Base-by-base conservation (phyloP, 352 stramenopile genomes). In the Globisporangium mamillatum region DNA sequence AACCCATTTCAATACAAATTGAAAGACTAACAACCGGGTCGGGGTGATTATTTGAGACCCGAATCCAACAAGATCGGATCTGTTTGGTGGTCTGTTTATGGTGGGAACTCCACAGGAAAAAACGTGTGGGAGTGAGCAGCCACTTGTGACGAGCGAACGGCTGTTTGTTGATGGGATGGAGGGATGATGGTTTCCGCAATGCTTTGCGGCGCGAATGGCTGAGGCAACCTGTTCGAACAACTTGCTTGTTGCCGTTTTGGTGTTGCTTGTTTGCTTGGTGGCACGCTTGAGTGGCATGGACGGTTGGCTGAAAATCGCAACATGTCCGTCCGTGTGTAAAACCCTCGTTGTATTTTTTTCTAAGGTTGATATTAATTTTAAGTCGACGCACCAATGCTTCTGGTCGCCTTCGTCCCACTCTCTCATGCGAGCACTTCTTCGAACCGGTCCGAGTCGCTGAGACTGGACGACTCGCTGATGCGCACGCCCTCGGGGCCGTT, bases 351-450 rank as follows among this genome's bases (percentile, higher is more conserved):
- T 22, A 52, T 52, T 52, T 52, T 48, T 32, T 52, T 52, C 44
- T 64, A 8, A n/a, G 6, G 58, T 54, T 62, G 56, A 32, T 62
- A 62, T 32, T 62, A 62, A 29, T 50, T 29, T 27, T 46, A 62
- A 55, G 59, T 55, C 38, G 16, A 61, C 55, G 50, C 52, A 29
- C 27, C 9, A 18, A 14, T 34, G 20, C 38, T 38, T 14, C 18
- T 27, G 52, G n/a, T 60, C 22, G 27, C 32, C 32, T 36, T 36
- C 32, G 27, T 4, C 8, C 25, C 41, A 22, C 25, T 52, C 20
- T 16, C 36, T 71, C 61, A 90, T 4, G 80, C 68, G 46, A 90
- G 71, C 27, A 91, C 80, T 70, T 91, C 80, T 72, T 91, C 83
- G 50, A 91, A 91, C 9, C 83, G 80, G 10, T 90, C 80, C 60